phyloP scores from a whole-genome alignment of 768 basidiomycete genomes.

The Gautieria morchelliformis region DNA sequence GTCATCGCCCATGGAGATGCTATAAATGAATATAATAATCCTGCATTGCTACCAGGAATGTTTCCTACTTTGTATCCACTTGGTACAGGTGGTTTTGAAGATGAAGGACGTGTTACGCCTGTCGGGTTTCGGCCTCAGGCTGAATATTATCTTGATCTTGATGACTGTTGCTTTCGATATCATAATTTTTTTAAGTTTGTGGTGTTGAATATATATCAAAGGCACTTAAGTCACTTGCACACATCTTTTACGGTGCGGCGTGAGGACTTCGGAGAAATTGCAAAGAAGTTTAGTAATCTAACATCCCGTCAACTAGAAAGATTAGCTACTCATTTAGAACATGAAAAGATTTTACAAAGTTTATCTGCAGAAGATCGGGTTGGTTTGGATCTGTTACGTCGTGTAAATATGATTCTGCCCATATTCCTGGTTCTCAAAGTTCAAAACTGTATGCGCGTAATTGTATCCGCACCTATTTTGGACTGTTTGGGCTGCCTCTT shows the following conservation, averaged over 20 bases:
- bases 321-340: slow-evolving; percentile 15
- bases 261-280: slow-evolving; percentile 18
- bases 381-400: slow-evolving; percentile 18
- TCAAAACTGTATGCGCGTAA: slow-evolving; percentile 24
- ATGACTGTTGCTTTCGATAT: slow-evolving; percentile 26
- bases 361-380: slow-evolving; percentile 12
- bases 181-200: slow-evolving; percentile 34
- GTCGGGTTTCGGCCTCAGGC: slow-evolving; percentile 27
- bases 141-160: slow-evolving; percentile 22
- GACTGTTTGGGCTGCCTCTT: slow-evolving; percentile 25
- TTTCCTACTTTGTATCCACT: slow-evolving; percentile 36
- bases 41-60: slow-evolving; percentile 27
- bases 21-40: slow-evolving; percentile 31
- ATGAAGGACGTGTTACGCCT: slow-evolving; percentile 11
- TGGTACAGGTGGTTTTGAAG: slow-evolving; percentile 33
- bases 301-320: slow-evolving; percentile 14
- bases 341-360: slow-evolving; percentile 12
- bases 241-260: slow-evolving; percentile 23
- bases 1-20: slow-evolving; percentile 24
- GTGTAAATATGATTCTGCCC: slow-evolving; percentile 14
- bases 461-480: slow-evolving; percentile 28
- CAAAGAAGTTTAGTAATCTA: slow-evolving; percentile 17
- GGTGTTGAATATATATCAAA: slow-evolving; percentile 33
- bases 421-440: slow-evolving; percentile 20
- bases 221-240: slow-evolving; percentile 21